These are phyloP conservation scores for Suhomyces sp. DNA, from an alignment of 805 yeast genomes.

Conservation along the genomic window DNA sequence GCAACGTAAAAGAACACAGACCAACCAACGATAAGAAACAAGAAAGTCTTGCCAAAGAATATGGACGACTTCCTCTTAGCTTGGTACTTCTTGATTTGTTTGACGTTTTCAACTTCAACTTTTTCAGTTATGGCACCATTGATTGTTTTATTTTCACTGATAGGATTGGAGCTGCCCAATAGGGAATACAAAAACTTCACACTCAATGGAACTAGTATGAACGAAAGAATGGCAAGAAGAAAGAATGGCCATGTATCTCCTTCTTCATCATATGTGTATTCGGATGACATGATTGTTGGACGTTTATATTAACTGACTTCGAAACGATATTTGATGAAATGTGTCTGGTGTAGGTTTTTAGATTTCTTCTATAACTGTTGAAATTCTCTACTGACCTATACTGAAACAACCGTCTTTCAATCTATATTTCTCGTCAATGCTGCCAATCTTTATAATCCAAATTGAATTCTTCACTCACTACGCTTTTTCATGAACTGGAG, in stretches of 20 bases:
- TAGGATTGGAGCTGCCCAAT: conserved; percentile 16
- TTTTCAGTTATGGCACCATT: conserved; percentile 31
- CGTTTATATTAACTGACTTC: neutral
- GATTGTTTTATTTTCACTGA: conserved; percentile 19
- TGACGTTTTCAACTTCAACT: conserved; percentile 27
- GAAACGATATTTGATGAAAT: neutral
- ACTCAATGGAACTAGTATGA: conserved; percentile 67
- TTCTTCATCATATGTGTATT: conserved; percentile 81
- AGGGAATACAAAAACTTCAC: conserved; percentile 22
- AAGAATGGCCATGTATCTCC: conserved; percentile 95
- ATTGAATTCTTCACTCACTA: neutral
- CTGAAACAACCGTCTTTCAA: neutral
- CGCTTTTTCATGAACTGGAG: conserved; percentile 1
- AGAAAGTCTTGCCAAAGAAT: conserved; percentile 37
- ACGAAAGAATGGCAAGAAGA: conserved; percentile 65
- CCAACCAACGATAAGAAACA: conserved; percentile 58
- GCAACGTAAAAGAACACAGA: conserved; percentile 40
- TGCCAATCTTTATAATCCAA: neutral
- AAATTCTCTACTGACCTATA: neutral
- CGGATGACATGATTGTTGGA: conserved; percentile 31
- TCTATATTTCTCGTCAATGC: neutral
- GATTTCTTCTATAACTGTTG: neutral
- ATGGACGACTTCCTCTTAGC: conserved; percentile 26
- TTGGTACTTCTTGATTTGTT: conserved; percentile 23
- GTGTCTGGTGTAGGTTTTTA: neutral